Evolutionary conservation across 1,284 basidiomycete species (phyloP), one percentile per base, ranked within the genome.

Genomic region (Kalmanozyma brasiliensis): DNA sequence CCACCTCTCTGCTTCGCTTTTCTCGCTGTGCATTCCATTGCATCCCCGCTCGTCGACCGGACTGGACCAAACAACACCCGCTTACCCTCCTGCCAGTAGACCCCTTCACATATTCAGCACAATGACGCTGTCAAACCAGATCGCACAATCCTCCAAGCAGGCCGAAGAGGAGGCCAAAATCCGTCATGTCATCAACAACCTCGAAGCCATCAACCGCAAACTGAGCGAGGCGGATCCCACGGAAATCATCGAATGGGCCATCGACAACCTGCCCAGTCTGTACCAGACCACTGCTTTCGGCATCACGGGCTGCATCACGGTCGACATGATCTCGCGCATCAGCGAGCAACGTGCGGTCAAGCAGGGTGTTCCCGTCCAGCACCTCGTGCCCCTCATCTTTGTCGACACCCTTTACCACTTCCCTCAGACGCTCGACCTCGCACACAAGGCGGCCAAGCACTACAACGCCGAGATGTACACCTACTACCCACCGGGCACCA

Each of bases 391-490:
- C 13, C 73, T 82, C 49, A 82, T 82, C 69, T 82, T 79, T 60
- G 57, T 81, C 81, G 95, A 98, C 85, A 98, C 95, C 0, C 87
- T 98, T 10, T 94, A 98, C 83, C 96, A 98, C 85, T 98, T 98
- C 83, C 85, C 87, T 3, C 93, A 97, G 84, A 98, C 95, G 6
- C 88, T 95, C 73, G 88, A 90, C 66, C 88, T 98, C 38, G 90
- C 94, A 2, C 87, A 90, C 52, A 88, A 89, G 32, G 91, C 93
- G 11, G 89, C 90, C 77, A 84, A 86, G 75, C 88, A 86, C 71
- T 98, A 98, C 82, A 84, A 86, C 23, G 86, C 89, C 22, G 86
- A 87, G 2, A 85, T 98, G 36, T 87, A 91, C 82, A 87, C 91
- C 10, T 97, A 90, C 86, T 89, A 86, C 71, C 94, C 95, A 5